phyloP scores from a whole-genome alignment of 1,284 basidiomycete genomes.

The Puccinia brachypodii region DNA sequence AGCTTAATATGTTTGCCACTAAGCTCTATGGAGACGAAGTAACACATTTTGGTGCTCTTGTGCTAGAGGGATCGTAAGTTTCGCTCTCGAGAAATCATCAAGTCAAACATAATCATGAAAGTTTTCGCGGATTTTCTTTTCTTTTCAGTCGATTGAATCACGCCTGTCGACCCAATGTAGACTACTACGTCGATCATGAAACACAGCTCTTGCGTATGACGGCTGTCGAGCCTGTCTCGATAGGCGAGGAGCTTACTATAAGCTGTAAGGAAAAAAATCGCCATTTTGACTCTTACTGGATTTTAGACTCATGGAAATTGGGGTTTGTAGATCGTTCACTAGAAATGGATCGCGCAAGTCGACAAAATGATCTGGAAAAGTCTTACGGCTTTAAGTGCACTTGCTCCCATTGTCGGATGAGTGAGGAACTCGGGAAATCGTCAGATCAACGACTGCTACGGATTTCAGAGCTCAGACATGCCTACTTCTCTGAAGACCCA shows the following conservation, averaged over 20 bases:
- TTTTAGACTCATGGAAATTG: not conserved
- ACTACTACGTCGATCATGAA: conserved; percentile 18
- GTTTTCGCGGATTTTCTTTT: not conserved
- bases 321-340: conserved; percentile 17
- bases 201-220: conserved; percentile 15
- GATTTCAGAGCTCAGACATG: not conserved
- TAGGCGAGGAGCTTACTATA: conserved; percentile 40
- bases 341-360: not conserved
- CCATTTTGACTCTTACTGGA: not conserved
- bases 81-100: not conserved
- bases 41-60: conserved; percentile 2
- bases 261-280: conserved; percentile 16
- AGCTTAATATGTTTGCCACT: not conserved
- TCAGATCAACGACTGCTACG: conserved; percentile 16
- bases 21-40: not conserved
- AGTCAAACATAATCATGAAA: not conserved
- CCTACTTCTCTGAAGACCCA: not conserved
- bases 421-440: not conserved
- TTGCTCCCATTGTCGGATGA: conserved; percentile 40
- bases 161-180: conserved; percentile 41
- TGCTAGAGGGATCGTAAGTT: conserved; percentile 4
- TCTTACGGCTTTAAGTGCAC: conserved; percentile 22
- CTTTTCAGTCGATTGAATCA: conserved; percentile 39
- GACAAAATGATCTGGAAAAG: not conserved
- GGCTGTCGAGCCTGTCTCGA: conserved; percentile 2